These are phyloP conservation scores for Pseudozyma tsukubaensis DNA, from an alignment of 1,284 basidiomycete genomes.

Conservation along the genomic window DNA sequence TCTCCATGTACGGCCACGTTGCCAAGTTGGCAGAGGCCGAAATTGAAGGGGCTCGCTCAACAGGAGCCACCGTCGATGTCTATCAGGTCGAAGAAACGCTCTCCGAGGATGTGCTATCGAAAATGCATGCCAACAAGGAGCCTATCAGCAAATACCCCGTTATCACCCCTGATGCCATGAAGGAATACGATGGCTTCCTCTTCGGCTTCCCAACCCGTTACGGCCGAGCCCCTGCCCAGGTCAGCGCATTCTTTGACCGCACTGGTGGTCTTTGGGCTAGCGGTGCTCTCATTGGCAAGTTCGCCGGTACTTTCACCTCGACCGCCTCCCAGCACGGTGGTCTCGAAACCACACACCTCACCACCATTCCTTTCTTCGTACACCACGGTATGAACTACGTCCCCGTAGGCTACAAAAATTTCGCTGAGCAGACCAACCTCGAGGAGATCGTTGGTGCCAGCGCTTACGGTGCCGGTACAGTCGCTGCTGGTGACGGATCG, in stretches of 20 bases:
- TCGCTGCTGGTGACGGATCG: conserved; percentile 53
- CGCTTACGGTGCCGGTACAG: conserved; percentile 55
- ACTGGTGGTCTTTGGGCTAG: conserved; percentile 80
- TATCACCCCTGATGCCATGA: conserved; percentile 77
- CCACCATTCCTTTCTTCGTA: conserved; percentile 57
- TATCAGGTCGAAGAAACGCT: conserved; percentile 87
- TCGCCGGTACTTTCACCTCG: conserved; percentile 76
- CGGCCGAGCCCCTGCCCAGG: conserved; percentile 72
- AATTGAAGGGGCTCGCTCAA: too few relatives aligned
- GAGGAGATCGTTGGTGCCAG: conserved; percentile 42
- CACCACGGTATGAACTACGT: conserved; percentile 61
- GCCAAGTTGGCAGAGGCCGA: conserved; percentile 77
- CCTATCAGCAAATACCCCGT: conserved; percentile 76
- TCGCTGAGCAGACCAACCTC: conserved; percentile 36
- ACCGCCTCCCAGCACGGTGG: conserved; percentile 72
- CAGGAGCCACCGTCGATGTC: conserved; percentile 75
- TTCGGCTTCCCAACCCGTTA: conserved; percentile 73
- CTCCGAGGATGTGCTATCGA: conserved; percentile 78
- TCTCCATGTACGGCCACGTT: conserved; percentile 58
- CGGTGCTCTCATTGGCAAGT: conserved; percentile 83
- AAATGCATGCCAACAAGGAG: conserved; percentile 77
- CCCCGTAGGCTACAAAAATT: conserved; percentile 40
- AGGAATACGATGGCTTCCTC: conserved; percentile 72
- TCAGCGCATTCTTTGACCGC: conserved; percentile 75
- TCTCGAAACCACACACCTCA: conserved; percentile 57